Evolutionary conservation across 257 asterid genomes (phyloP), one percentile per base, ranked within the genome.

Genomic region (Linaria vulgaris): DNA sequence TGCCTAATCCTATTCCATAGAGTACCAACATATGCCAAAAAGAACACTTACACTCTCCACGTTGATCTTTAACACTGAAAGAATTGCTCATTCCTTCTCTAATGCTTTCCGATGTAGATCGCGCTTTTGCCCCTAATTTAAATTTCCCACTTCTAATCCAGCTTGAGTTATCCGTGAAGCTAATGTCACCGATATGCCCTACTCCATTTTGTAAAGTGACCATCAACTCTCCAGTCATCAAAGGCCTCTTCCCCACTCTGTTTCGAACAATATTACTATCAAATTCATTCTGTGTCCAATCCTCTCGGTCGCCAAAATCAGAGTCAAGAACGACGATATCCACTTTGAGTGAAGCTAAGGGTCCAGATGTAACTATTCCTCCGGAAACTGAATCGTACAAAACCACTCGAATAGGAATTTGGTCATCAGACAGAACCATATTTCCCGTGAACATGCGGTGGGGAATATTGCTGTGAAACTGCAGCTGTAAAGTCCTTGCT

Each of bases 1-100:
- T 39, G 30, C 37, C 56, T 47, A 65, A 39, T 47, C 43, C 55
- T 47, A 34, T 11, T 8, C 41, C 16, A 49, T 19, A n/a, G n/a
- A n/a, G n/a, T n/a, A n/a, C n/a, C n/a, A n/a, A n/a, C n/a, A n/a
- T n/a, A n/a, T n/a, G n/a, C n/a, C 7, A 43, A 16, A 46, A 60
- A 41, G 65, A 22, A 63, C 47, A 81, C 94, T 78, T 78, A 91
- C 97, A 70, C 70, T 85, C 95, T 47, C 97, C 97, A 0, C 97
- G 89, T 4, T 91, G 96, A 75, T 91, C 97, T 74, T 86, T 88
- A n/a, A 91, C 96, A 63, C 72, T 82, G 71, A 92, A 87, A 16
- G 91, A 73, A 45, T 75, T 84, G 75, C 94, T 87, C 47, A 83
- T 69, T 39, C 87, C 99, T 76, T 92, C 99, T 73, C 89, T 83